Percentiles rank a stretch among this genome's conserved stretches.
phyloP scores from a whole-genome alignment of 2,329 filamentous ascomycete genomes.

The Diaporthe vexans region DNA sequence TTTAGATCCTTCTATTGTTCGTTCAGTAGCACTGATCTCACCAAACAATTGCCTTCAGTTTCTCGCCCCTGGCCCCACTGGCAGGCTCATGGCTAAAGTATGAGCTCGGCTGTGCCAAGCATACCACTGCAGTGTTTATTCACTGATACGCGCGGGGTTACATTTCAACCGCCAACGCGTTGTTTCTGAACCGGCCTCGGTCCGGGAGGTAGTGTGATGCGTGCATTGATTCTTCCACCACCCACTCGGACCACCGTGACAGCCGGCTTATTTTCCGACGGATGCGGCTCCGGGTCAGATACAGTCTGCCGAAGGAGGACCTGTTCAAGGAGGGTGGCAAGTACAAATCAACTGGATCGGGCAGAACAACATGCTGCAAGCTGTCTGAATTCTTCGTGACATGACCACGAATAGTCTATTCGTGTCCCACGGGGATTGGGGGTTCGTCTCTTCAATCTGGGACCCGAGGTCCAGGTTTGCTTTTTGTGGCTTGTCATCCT shows the following conservation, averaged over 20 bases:
- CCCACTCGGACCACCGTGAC: no score
- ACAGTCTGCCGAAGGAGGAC: no score
- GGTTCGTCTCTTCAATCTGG: no score
- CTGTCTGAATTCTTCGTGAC: no score
- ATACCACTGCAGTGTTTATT: not conserved
- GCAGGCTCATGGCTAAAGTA: not conserved
- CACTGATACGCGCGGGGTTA: not conserved
- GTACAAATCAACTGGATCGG: no score
- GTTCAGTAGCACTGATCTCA: not conserved
- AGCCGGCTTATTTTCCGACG: constrained; percentile 1
- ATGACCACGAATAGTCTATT: no score
- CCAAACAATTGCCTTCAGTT: not conserved
- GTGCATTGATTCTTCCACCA: not conserved
- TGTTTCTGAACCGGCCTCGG: not conserved
- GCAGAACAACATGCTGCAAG: not conserved
- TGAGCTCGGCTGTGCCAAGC: not conserved
- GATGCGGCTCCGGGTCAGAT: not conserved
- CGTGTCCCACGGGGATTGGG: no score
- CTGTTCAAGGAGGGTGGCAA: no score
- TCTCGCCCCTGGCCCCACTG: not conserved
- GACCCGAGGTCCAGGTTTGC: no score
- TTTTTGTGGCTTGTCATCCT: no score
- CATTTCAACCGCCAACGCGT: not conserved
- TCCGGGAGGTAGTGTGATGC: not conserved
- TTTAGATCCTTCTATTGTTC: not conserved